Conservation (phyloP, 2,329 filamentous ascomycete genomes). For the Geoglossum cookeanum region DNA sequence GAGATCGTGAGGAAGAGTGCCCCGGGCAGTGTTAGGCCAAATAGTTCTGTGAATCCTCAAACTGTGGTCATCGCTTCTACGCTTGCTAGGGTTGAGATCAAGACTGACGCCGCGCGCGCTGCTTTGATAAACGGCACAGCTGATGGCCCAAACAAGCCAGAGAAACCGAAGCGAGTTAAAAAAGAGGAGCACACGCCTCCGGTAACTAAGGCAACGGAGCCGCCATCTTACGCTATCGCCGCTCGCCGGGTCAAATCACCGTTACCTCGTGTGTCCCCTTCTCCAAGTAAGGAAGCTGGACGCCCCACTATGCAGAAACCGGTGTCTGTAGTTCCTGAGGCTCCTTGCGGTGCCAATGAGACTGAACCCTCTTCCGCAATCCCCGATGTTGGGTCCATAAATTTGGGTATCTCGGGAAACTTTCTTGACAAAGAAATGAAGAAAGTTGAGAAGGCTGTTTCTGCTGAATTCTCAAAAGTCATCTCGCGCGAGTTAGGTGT, state of each 20-base stretch:
- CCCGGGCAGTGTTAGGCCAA: not conserved
- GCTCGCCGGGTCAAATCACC: not conserved
- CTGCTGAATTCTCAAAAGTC: constrained; percentile 27
- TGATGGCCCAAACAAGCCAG: constrained; percentile 7
- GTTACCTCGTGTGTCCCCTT: not conserved
- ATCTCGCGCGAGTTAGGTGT: constrained; percentile 31
- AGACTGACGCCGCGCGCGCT: constrained; percentile 22
- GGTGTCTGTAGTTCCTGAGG: not conserved
- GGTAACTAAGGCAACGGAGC: not conserved
- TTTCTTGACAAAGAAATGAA: constrained; percentile 42
- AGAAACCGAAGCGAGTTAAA: constrained; percentile 7
- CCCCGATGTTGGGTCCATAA: constrained; percentile 13
- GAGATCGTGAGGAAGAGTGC: constrained; percentile 1
- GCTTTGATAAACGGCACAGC: constrained; percentile 20
- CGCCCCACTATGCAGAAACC: not conserved
- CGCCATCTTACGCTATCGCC: not conserved
- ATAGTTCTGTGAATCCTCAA: constrained; percentile 11
- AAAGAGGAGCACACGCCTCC: not conserved
- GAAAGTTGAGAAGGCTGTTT: constrained; percentile 30
- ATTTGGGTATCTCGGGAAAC: constrained; percentile 29
- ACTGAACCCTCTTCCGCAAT: constrained; percentile 7
- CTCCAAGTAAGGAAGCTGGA: constrained; percentile 1
- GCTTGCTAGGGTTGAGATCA: constrained; percentile 23
- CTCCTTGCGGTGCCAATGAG: constrained; percentile 7
- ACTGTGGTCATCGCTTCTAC: constrained; percentile 20